Evolutionary conservation across 495 filamentous ascomycete species (phyloP).

Genomic region (Xeromyces bisporus): DNA sequence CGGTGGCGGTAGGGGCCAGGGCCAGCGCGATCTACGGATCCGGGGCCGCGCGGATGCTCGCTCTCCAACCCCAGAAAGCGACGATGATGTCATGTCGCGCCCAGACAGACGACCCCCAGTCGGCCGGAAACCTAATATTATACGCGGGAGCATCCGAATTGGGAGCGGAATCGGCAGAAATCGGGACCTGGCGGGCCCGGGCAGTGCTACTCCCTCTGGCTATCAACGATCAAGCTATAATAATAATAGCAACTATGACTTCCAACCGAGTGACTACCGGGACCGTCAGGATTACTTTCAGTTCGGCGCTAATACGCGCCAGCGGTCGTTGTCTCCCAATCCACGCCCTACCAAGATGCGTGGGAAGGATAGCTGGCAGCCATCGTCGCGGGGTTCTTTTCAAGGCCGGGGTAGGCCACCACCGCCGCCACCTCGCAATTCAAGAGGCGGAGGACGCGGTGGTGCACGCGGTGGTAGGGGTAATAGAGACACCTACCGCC

Average conservation of each 20-base stretch:
- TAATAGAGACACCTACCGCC: constrained; percentile 13
- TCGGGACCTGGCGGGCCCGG: constrained; percentile 4
- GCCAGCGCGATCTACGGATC: constrained; percentile 12
- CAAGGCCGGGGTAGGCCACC: constrained; percentile 4
- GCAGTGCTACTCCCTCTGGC: constrained; percentile 1
- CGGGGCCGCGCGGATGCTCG: constrained; percentile 11
- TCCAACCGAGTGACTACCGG: constrained; percentile 3
- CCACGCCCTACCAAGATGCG: constrained; percentile 5
- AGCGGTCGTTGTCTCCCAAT: constrained; percentile 14
- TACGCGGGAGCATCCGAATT: constrained; percentile 16
- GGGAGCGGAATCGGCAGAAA: constrained; percentile 11
- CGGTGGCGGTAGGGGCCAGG: constrained; percentile 2
- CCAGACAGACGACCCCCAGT: constrained; percentile 8
- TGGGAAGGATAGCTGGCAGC: constrained; percentile 12
- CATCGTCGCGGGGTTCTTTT: constrained; percentile 3
- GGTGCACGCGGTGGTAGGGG: constrained; percentile 8
- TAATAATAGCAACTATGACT: no score
- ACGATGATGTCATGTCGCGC: constrained; percentile 15
- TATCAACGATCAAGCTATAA: constrained; percentile 1
- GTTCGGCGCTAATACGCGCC: constrained; percentile 8
- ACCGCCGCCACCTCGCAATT: neutral
- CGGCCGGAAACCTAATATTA: constrained; percentile 7
- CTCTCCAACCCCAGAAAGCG: constrained; percentile 12
- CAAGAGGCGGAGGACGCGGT: constrained; percentile 2
- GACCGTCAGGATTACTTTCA: constrained; percentile 8